Evolutionary conservation across 2,329 filamentous ascomycete species (phyloP), one percentile per base, ranked within the genome.

Genomic region (Claviceps sp.): DNA sequence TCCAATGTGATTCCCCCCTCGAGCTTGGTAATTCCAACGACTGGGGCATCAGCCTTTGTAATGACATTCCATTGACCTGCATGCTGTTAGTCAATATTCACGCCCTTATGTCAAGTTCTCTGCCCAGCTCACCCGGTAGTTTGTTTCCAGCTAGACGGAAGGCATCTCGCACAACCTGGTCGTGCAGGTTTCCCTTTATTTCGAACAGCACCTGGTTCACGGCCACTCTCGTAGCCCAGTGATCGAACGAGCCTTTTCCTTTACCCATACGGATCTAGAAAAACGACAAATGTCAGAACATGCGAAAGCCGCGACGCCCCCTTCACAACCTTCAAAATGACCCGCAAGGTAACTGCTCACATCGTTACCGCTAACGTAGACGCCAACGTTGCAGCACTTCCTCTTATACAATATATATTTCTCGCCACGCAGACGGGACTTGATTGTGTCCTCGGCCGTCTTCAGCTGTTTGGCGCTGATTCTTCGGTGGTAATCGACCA

Each of bases 181-280:
- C 93, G 78, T 98, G 93, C 57, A 97, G 65, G 60, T 89, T 80
- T 45, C 93, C 93, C 68, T 88, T 89, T 59, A 98, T 71, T 70
- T 98, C 93, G 59, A 98, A 94, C 20, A 96, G 74, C 47, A 98
- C 81, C 67, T 93, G 87, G 70, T 86, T 95, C 49, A 97, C 88
- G 8, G 88, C 82, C 59, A 97, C 83, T 68, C 91, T 82, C 22
- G 86, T 81, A 4, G 91, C 89, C 93, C 93, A 98, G 65, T 95
- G 88, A 66, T 98, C 93, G 65, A 98, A 97, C 56, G 84, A 86
- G 60, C 93, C 93, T 68, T 98, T 98, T 71, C 93, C 93, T 71
- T 97, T 98, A 67, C 93, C 93, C 94, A 98, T 98, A 79, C 93
- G 85, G 67, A 88, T 85, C 81, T 84, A 57, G 6, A 46, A 22